Percentiles rank a stretch among this genome's conserved stretches.
phyloP scores from a whole-genome alignment of 805 yeast species.

The Ogataea trehaloabstinens region DNA sequence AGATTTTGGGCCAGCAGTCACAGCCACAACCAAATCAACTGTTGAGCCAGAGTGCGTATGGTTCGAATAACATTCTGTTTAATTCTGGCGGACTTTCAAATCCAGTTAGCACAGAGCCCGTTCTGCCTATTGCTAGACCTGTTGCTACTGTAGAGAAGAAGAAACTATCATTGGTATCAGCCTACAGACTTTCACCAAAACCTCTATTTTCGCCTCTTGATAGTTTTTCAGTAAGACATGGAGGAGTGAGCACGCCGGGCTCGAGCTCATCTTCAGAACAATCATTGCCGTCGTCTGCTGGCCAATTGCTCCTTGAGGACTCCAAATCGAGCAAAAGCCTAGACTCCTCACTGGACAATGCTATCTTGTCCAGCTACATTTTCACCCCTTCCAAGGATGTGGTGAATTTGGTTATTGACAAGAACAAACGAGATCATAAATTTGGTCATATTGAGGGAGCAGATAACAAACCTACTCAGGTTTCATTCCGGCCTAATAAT shows the following conservation, averaged over 20 bases:
- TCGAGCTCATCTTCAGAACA: constrained; percentile 22
- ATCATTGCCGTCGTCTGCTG: constrained; percentile 23
- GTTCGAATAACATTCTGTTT: constrained; percentile 67
- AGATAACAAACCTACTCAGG: constrained; percentile 27
- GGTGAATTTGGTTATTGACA: constrained; percentile 61
- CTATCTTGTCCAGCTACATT: constrained; percentile 15
- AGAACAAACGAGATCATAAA: constrained; percentile 22
- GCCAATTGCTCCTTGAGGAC: constrained; percentile 20
- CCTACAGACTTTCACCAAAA: constrained; percentile 64
- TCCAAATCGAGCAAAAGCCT: constrained; percentile 3
- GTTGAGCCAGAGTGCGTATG: constrained; percentile 67
- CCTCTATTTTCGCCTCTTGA: constrained; percentile 44
- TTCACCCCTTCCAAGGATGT: constrained; percentile 55
- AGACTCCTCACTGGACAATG: constrained; percentile 1
- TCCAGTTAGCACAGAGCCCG: constrained; percentile 41
- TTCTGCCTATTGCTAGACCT: constrained; percentile 53
- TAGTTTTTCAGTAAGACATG: constrained; percentile 18
- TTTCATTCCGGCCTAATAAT: constrained; percentile 29
- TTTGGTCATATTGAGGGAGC: constrained; percentile 23
- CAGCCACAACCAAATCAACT: constrained; percentile 27
- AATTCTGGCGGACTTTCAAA: constrained; percentile 34
- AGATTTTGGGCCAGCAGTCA: constrained; percentile 6
- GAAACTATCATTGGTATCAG: constrained; percentile 55
- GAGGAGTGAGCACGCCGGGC: constrained; percentile 20
- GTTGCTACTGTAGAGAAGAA: constrained; percentile 48